Evolutionary conservation across 495 filamentous ascomycete species (phyloP).

Genomic region (Xanthoparmelia taractica): DNA sequence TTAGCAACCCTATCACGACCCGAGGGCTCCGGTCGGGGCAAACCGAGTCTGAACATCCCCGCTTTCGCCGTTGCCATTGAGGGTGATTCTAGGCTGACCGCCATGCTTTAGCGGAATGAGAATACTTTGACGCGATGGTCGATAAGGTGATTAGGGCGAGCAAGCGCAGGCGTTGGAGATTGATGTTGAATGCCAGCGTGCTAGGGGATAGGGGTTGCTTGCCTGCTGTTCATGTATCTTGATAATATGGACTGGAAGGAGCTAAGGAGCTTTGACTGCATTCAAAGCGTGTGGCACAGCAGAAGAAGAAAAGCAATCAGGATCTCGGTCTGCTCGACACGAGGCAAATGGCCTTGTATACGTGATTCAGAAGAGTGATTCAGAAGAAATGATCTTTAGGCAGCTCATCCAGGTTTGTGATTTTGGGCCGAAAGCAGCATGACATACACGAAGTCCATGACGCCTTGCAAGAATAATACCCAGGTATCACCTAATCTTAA

Average conservation of each 20-base stretch:
- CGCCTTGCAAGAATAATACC: background rate
- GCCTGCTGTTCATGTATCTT: background rate
- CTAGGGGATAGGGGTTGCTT: background rate
- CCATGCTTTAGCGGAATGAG: conserved; percentile 6
- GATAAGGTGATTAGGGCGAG: background rate
- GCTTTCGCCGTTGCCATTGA: conserved; percentile 10
- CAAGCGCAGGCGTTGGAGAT: too few species aligned
- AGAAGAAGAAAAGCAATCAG: background rate
- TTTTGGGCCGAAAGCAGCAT: background rate
- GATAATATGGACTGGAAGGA: background rate
- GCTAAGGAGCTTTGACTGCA: background rate
- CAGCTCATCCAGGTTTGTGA: background rate
- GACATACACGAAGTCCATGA: background rate
- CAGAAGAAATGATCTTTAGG: background rate
- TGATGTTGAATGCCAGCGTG: background rate
- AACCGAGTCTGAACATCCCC: background rate
- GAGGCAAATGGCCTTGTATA: background rate
- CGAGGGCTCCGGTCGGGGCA: too few species aligned
- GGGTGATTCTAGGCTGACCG: conserved; percentile 3
- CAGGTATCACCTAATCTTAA: background rate
- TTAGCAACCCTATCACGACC: too few species aligned
- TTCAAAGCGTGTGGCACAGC: background rate
- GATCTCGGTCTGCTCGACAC: background rate
- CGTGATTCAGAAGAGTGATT: too few species aligned
- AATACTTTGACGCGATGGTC: background rate